phyloP scores from a whole-genome alignment of 164 flowering plant species.

The Vitis riparia region DNA sequence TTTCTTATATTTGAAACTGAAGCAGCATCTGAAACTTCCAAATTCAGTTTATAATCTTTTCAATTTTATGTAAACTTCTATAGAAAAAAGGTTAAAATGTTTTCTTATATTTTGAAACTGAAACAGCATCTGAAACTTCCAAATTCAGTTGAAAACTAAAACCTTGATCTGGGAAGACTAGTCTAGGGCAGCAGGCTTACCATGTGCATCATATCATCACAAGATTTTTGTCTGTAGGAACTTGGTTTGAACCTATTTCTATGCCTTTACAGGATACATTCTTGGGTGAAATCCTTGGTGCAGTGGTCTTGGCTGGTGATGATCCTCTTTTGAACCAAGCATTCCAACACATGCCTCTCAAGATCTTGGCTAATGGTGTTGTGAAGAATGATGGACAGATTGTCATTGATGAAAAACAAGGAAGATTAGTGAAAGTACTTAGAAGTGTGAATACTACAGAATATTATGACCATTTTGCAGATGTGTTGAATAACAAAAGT shows the following conservation, averaged over 20 bases:
- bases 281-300: slow-evolving; percentile 84
- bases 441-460: slow-evolving; percentile 40
- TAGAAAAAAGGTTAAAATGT: too few species aligned
- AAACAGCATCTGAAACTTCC: too few species aligned
- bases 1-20: too few species aligned
- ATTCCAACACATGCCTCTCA: slow-evolving; percentile 33
- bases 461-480: slow-evolving; percentile 51
- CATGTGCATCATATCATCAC: too few species aligned
- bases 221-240: too few species aligned
- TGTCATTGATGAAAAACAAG: slow-evolving; percentile 39
- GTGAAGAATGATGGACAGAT: slow-evolving; percentile 65
- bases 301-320: slow-evolving; percentile 51
- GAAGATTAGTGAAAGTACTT: slow-evolving; percentile 52
- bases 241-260: neutral
- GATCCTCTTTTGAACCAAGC: slow-evolving; percentile 31
- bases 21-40: too few species aligned
- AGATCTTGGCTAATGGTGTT: slow-evolving; percentile 57
- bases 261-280: slow-evolving; percentile 54
- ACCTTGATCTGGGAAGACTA: too few species aligned
- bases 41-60: too few species aligned
- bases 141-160: too few species aligned
- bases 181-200: too few species aligned
- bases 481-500: slow-evolving; percentile 36
- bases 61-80: too few species aligned
- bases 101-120: too few species aligned